These are phyloP conservation scores for Aspergillus taichungensis DNA, from an alignment of 495 filamentous ascomycete species.

Conservation along the genomic window DNA sequence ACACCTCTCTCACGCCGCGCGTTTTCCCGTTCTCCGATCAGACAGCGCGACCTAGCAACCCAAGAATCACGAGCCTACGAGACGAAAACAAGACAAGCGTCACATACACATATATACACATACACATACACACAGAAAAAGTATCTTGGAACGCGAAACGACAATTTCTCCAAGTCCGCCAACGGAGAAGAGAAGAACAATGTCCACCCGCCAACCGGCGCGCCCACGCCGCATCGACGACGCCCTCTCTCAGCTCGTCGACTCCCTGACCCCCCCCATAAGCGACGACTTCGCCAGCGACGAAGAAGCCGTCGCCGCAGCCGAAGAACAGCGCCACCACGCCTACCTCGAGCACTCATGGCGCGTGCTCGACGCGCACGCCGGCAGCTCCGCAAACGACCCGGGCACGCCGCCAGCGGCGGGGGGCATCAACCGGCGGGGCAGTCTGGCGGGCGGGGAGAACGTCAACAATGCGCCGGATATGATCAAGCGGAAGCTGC, in stretches of 20 bases:
- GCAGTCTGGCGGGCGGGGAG: slow-evolving; percentile 28
- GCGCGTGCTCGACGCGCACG: slow-evolving; percentile 28
- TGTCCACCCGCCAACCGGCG: slow-evolving; percentile 29
- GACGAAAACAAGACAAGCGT: background rate
- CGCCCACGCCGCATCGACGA: slow-evolving; percentile 45
- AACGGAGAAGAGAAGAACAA: slow-evolving; percentile 14
- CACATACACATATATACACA: background rate
- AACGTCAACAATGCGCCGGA: slow-evolving; percentile 86
- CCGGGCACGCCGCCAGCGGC: slow-evolving; percentile 20
- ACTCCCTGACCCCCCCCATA: slow-evolving; percentile 36
- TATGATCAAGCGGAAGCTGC: slow-evolving; percentile 78
- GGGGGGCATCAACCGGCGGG: slow-evolving; percentile 19
- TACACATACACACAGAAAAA: background rate
- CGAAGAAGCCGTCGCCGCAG: slow-evolving; percentile 33
- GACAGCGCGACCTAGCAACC: too few relatives aligned
- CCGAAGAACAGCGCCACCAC: slow-evolving; percentile 38
- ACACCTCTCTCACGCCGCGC: background rate
- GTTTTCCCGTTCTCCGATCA: background rate
- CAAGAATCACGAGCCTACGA: background rate
- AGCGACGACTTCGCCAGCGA: slow-evolving; percentile 27
- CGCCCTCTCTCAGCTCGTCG: slow-evolving; percentile 47
- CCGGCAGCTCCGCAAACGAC: slow-evolving; percentile 17
- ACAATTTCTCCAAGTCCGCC: too few relatives aligned
- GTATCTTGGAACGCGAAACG: too few relatives aligned
- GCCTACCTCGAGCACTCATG: slow-evolving; percentile 37